A percentile compares a stretch with the other conserved stretches of the same genome.
These are phyloP conservation scores for Echinosophora koreensis DNA, from an alignment of 306 rosid species.

Conservation along the genomic window DNA sequence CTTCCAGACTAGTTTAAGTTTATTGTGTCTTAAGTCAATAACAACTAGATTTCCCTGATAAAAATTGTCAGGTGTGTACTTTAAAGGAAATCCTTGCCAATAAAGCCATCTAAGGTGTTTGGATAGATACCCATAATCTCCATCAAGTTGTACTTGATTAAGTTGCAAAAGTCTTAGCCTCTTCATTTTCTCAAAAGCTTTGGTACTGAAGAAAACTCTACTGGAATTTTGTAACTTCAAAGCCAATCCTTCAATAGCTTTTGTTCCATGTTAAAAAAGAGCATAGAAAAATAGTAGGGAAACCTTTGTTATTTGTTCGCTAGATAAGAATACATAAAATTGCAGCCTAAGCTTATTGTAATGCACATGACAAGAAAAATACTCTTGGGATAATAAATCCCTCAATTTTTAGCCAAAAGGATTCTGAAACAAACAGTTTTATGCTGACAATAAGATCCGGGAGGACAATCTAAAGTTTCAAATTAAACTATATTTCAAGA, in stretches of 20 bases:
- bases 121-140: too few relatives aligned
- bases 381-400: neutral
- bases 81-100: too few relatives aligned
- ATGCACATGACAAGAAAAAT: neutral
- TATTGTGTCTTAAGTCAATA: conserved; percentile 46
- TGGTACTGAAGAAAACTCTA: too few relatives aligned
- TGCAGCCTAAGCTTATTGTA: neutral
- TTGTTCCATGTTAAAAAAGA: neutral
- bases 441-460: neutral
- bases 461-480: neutral
- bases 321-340: neutral
- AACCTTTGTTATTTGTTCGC: neutral
- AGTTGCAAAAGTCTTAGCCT: too few relatives aligned
- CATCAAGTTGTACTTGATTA: too few relatives aligned
- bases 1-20: conserved; percentile 46
- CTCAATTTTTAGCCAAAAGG: neutral
- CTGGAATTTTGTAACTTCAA: too few relatives aligned
- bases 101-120: too few relatives aligned
- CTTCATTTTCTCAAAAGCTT: too few relatives aligned
- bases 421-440: neutral
- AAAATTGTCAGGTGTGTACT: too few relatives aligned
- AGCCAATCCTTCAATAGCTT: too few relatives aligned
- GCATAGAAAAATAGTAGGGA: neutral
- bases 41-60: too few relatives aligned
- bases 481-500: neutral